phyloP scores from a whole-genome alignment of 495 filamentous ascomycete species.

The Hypoxylon cercidicola region DNA sequence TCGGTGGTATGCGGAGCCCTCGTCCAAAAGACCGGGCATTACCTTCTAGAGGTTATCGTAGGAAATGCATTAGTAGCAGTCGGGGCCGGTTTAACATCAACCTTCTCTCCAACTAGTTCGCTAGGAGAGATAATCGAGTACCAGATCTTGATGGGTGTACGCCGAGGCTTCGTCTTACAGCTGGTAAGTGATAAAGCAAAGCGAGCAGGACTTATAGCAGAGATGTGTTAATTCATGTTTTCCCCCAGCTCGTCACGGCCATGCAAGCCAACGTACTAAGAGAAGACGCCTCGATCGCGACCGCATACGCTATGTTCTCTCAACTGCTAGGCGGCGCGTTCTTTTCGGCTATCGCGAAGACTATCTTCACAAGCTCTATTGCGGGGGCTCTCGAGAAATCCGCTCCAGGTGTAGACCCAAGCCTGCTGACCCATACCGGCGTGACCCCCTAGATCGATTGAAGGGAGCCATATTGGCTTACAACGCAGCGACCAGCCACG shows the following conservation, averaged over 20 bases:
- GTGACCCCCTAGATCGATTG: conserved; percentile 27
- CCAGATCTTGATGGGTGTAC: conserved; percentile 65
- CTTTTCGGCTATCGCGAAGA: conserved; percentile 57
- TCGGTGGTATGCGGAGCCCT: conserved; percentile 59
- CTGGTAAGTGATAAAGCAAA: conserved; percentile 50
- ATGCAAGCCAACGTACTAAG: conserved; percentile 61
- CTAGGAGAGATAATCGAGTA: conserved; percentile 66
- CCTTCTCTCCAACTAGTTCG: conserved; percentile 55
- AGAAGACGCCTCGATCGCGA: conserved; percentile 60
- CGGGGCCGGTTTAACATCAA: conserved; percentile 62
- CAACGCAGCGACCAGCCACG: conserved; percentile 28
- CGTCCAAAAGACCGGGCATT: conserved; percentile 57
- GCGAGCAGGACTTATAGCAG: neutral
- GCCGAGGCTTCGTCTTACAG: conserved; percentile 61
- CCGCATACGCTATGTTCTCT: conserved; percentile 61
- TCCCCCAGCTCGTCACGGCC: conserved; percentile 58
- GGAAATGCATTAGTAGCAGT: conserved; percentile 68
- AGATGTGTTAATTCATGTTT: neutral
- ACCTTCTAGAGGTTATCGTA: conserved; percentile 58
- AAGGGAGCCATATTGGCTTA: conserved; percentile 31
- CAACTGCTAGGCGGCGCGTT: conserved; percentile 63
- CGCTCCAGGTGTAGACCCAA: conserved; percentile 27
- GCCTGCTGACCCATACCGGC: conserved; percentile 30
- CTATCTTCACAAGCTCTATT: conserved; percentile 59
- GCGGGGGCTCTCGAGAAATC: conserved; percentile 23